A percentile compares a stretch with the other conserved stretches of the same genome.
These are phyloP conservation scores for Abrus pulchellus DNA, from an alignment of 306 rosid species.

Conservation along the genomic window DNA sequence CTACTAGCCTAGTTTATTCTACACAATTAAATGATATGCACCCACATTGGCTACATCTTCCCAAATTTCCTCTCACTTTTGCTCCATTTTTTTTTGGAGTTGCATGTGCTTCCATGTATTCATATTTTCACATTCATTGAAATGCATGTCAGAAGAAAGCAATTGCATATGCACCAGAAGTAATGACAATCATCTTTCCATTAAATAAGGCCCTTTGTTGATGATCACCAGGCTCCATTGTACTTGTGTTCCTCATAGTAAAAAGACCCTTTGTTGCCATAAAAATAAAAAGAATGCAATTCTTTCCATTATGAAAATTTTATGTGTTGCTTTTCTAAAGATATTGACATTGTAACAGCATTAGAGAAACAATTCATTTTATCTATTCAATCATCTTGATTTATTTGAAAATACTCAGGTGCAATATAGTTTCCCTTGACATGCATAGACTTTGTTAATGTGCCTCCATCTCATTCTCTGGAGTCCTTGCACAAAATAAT, in stretches of 20 bases:
- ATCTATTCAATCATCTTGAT: neutral
- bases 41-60: neutral
- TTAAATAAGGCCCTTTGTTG: too few species aligned
- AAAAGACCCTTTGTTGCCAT: conserved; percentile 8
- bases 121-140: conserved; percentile 4
- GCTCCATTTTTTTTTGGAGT: neutral
- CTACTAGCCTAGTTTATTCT: neutral
- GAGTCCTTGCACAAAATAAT: conserved; percentile 84
- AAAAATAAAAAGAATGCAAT: neutral
- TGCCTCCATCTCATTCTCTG: conserved; percentile 78
- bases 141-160: conserved; percentile 33
- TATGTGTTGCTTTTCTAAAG: conserved; percentile 16
- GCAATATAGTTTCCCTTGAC: conserved; percentile 66
- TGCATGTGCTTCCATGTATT: conserved; percentile 32
- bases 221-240: neutral
- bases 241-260: conserved; percentile 3
- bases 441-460: conserved; percentile 80
- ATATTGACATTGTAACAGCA: conserved; percentile 26
- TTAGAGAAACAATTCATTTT: conserved; percentile 17
- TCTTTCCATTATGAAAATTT: conserved; percentile 32
- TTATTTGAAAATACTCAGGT: conserved; percentile 44
- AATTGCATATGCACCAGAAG: conserved; percentile 12
- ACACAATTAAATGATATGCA: neutral
- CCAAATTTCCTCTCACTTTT: conserved; percentile 16
- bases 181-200: neutral